Evolutionary conservation across 2,329 filamentous ascomycete genomes (phyloP), one percentile per base, ranked within the genome.

Genomic region (Pezicula rhizophila): DNA sequence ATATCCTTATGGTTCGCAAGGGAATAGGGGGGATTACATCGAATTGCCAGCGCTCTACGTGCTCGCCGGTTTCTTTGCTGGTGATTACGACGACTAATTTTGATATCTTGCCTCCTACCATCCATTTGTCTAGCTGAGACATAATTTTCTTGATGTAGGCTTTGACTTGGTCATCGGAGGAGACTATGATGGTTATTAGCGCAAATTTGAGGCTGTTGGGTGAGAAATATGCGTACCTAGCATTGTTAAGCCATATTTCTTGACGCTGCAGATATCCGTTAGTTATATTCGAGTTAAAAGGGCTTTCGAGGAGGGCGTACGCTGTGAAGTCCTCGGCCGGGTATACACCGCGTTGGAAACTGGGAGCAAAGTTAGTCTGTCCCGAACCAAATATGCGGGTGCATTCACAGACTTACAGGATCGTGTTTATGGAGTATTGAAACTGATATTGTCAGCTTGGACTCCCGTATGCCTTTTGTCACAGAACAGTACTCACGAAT

Each of bases 101-200:
- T 46, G 89, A 95, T 66, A 99, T 96, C 71, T 99, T 97, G 66
- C 91, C 89, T 60, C 87, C 88, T 46, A 90, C 78, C 90, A 97
- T 97, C 93, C 93, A 99, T 66, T 89, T 89, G 73, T 95, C 92
- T 50, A 99, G 81, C 70, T 99, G 93, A 25, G 84, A 85, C 91
- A 96, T 99, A 73, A 99, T 97, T 72, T 95, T 96, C 70, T 96
- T 96, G 76, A 99, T 95, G 72, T 99, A 99, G 28, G 91, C 89
- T 70, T 96, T 95, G 66, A 99, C 93, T 72, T 99, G 92, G 73
- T 97, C 93, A 67, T 99, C 93, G 55, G 90, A 82, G 28, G 92
- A 95, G 45, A 97, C 91, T 85, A 60, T 31, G 28, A 37, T 20
- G 41, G 51, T 25, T 42, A 52, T 59, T 41, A 60, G 51, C 6